Conservation (phyloP, 1,139 yeast genomes). For the Candida glucosophila region DNA sequence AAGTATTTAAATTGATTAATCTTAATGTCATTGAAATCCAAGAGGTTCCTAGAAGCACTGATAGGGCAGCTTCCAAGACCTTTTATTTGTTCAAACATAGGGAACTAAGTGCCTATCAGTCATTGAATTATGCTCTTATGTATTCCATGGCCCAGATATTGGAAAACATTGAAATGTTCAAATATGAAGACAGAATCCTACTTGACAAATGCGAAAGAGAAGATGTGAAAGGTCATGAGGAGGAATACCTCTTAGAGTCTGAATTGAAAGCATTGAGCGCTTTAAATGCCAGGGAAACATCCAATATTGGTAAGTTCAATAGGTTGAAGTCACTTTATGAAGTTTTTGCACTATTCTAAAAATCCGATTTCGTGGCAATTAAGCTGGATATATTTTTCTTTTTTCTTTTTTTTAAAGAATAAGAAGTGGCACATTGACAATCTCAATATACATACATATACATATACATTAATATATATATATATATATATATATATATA, state of each 20-base stretch:
- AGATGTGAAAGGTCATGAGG: conserved; percentile 81
- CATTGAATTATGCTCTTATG: conserved; percentile 22
- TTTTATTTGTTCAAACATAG: conserved; percentile 74
- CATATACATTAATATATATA: too few species aligned
- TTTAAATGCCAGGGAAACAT: conserved; percentile 50
- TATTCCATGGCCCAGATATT: conserved; percentile 53
- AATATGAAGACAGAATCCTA: conserved; percentile 55
- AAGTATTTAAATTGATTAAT: conserved; percentile 46
- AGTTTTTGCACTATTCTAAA: conserved; percentile 30
- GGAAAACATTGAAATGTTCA: conserved; percentile 46
- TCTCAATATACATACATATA: too few species aligned
- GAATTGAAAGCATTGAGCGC: conserved; percentile 66
- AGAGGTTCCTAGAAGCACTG: conserved; percentile 88
- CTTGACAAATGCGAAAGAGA: conserved; percentile 78
- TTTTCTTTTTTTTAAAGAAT: too few species aligned
- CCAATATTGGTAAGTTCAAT: conserved; percentile 43
- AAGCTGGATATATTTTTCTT: too few species aligned
- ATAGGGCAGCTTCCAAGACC: conserved; percentile 86
- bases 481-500: too few species aligned
- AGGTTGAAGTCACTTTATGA: conserved; percentile 50
- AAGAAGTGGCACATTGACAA: too few species aligned
- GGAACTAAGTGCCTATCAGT: conserved; percentile 52
- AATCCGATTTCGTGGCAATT: too few species aligned
- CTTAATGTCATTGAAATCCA: conserved; percentile 66
- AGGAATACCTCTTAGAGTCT: conserved; percentile 60